Base-by-base conservation (phyloP, 495 filamentous ascomycete species). In the Parmelia sp. region DNA sequence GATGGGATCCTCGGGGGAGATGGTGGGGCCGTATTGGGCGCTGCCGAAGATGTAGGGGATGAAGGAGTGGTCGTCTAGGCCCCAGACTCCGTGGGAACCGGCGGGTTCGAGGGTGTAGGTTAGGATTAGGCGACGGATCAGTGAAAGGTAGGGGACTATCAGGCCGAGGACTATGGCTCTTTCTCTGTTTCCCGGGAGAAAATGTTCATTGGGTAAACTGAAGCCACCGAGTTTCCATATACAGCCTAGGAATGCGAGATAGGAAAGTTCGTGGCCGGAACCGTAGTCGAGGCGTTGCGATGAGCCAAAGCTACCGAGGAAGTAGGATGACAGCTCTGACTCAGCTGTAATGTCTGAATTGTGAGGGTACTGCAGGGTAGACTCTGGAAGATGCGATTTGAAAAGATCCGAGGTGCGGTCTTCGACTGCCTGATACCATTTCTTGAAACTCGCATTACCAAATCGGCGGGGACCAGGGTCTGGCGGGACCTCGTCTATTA, bases 21-120 rank as follows among this genome's bases (percentile, higher is more conserved):
- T 89, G 3, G 93, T 83, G 2, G 90, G 88, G 12, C 85, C 88
- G 29, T 91, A 78, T 75, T 99, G 94, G 35, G 89, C 86, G 44
- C 93, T 88, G 35, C 94, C 95, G 69, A 97, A 92, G 5, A 97
- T 85, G 72, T 97, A 99, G 0, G 95, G 95, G 17, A 96, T 79
- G 78, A 97, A 99, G 67, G 96, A 93, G 80, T 97, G 96, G 74
- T 99, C 94, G 71, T 99, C 94, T 25, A 99, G 80, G 7, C 94
- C 94, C 94, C 94, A 98, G 36, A 98, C 94, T 21, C 93, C 93
- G 70, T 96, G 91, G 9, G 91, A 94, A 27, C 92, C 93, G 0
- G 94, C 94, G 9, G 94, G 94, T 70, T 98, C 94, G 55, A 98
- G 86, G 58, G 94, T 96, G 76, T 97, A 98, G 29, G 88, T 90